Percentiles rank a stretch among this genome's conserved stretches.
These are phyloP conservation scores for Medicago truncatula DNA, from an alignment of 306 rosid species.

Conservation along the genomic window MtrunA17r5.0-ANR NC_053042.1:53448001-53448500, in stretches of 20 bases:
- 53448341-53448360: background rate
- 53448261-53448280: slow-evolving; percentile 3
- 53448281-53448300: slow-evolving; percentile 28
- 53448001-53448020: slow-evolving; percentile 91
- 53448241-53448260: slow-evolving; percentile 10
- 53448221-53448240: slow-evolving; percentile 25
- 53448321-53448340: slow-evolving; percentile 21
- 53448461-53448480: background rate
- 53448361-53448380: background rate
- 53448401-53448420: background rate
- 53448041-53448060: slow-evolving; percentile 38
- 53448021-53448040: slow-evolving; percentile 57
- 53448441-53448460: background rate
- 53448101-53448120: slow-evolving; percentile 33
- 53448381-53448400: background rate
- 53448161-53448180: background rate
- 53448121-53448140: slow-evolving; percentile 14
- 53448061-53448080: background rate
- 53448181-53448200: slow-evolving; percentile 18
- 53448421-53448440: background rate
- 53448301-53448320: slow-evolving; percentile 20
- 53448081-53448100: background rate
- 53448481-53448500: background rate
- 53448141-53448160: slow-evolving; percentile 26
- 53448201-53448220: slow-evolving; percentile 11